Base-by-base conservation (phyloP, 805 yeast genomes). In the Ogataea sp. region DNA sequence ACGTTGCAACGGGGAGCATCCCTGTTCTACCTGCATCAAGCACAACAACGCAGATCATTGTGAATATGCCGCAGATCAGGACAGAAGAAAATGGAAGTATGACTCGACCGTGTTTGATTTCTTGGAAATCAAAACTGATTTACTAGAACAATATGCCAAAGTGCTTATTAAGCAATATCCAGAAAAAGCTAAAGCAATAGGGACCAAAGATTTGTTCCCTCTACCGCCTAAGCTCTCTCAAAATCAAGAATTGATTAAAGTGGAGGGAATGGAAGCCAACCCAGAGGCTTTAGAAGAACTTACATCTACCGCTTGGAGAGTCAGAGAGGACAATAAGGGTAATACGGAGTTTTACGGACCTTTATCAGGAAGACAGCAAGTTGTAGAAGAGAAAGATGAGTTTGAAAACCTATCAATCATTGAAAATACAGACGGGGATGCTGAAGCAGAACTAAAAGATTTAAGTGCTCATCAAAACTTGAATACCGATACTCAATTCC, bases 331-430 rank as follows among this genome's bases (percentile, higher is more conserved):
- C 37, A 42, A 43, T 3, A 34, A 43, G 7, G 58, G 59, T 1
- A 39, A 46, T 15, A 58, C 62, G 3, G 62, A 53, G 17, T 61
- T 59, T 39, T 61, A 61, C 39, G 65, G 65, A 0, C 65, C 64
- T 3, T 49, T 59, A 2, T 58, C 63, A 1, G 64, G 62, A 3
- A 40, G 64, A 27, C 61, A 56, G 36, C 53, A 54, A 24, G 56
- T 53, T 20, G 26, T 46, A 4, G 62, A 56, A 10, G 50, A 42
- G 6, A 42, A 41, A 1, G 40, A 36, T 7, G 37, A 39, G 2
- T 27, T 36, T 16, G 31, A 25, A n/a, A 37, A 39, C 23, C 36
- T 32, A 21, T 23, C 38, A 20, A 27, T 28, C 14, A 20, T 36
- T 17, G 45, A 30, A 16, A 13, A 17, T 17, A n/a, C 20, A 3